Evolutionary conservation across 2,329 filamentous ascomycete species (phyloP), one percentile per base, ranked within the genome.

Genomic region (Talaromyces islandicus): DNA sequence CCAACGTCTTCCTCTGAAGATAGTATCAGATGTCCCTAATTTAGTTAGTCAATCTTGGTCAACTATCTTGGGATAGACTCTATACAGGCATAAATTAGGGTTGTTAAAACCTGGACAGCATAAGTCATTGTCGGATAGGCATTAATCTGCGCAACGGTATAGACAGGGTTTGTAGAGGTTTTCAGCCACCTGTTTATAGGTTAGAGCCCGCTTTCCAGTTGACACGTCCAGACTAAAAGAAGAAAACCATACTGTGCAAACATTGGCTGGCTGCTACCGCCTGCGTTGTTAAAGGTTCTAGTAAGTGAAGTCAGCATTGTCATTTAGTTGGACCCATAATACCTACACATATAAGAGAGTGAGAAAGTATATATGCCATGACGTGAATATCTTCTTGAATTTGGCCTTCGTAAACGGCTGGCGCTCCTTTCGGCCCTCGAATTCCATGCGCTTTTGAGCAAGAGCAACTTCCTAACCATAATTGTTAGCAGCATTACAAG

Each of bases 341-440:
- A 64, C 74, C 53, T 62, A 80, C 67, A 88, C 78, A 68, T 88
- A 89, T 1, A 88, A 70, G 0, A 83, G 58, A 0, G 79, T 80
- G 3, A 89, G 73, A 0, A 81, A 64, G 59, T 86, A 89, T 1
- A 89, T 83, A 63, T 86, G 86, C 86, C 87, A 89, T 6, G 81
- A 83, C 0, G 78, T 77, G 60, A 88, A 82, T 19, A 88, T 88
- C 65, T 81, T 83, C 69, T 78, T 79, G 43, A 88, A 66, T 70
- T 86, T 88, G 2, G 72, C 68, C 57, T 71, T 75, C 0, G 79
- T 81, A 63, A 80, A 82, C 0, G 78, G 78, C 51, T 73, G 69
- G 57, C 78, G 69, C 24, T 74, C 69, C 61, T 77, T 69, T 11
- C 81, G 70, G 19, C 81, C 78, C 68, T 82, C 80, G 4, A 79